Evolutionary conservation across 2,329 filamentous ascomycete species (phyloP).

Genomic region (Ophiostoma sp.): DNA sequence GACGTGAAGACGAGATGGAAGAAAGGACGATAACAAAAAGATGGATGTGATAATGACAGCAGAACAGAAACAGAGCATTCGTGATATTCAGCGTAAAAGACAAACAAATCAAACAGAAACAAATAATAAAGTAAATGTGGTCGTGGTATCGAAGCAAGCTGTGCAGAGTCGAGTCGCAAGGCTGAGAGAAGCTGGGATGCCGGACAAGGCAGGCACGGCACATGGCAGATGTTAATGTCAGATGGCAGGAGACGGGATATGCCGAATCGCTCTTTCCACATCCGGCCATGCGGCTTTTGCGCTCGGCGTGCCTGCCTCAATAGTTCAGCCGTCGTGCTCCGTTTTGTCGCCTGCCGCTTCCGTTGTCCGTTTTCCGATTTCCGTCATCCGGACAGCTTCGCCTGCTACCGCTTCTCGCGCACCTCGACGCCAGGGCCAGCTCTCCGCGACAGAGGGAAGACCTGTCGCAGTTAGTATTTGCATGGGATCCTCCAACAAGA

Average conservation of each 20-base stretch:
- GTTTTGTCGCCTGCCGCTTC: background rate
- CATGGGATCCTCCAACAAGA: background rate
- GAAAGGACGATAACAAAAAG: background rate
- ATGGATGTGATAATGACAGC: background rate
- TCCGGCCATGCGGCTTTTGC: background rate
- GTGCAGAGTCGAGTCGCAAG: conserved; percentile 1
- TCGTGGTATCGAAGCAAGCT: background rate
- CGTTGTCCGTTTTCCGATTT: background rate
- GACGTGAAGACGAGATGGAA: background rate
- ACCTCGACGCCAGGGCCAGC: conserved; percentile 81
- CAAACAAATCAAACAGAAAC: background rate
- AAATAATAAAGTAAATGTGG: background rate
- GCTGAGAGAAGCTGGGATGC: background rate
- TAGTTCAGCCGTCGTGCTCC: background rate
- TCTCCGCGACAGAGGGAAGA: conserved; percentile 57
- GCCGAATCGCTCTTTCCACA: background rate
- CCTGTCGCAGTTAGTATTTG: conserved; percentile 36
- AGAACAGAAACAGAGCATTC: background rate
- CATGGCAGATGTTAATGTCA: background rate
- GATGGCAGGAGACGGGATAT: background rate
- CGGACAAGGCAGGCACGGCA: background rate
- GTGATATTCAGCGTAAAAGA: background rate
- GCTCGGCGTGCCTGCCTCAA: background rate
- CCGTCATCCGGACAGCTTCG: background rate
- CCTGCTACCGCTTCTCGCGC: conserved; percentile 54